phyloP scores from a whole-genome alignment of 257 asterid species.

The Asclepias syriaca region DNA sequence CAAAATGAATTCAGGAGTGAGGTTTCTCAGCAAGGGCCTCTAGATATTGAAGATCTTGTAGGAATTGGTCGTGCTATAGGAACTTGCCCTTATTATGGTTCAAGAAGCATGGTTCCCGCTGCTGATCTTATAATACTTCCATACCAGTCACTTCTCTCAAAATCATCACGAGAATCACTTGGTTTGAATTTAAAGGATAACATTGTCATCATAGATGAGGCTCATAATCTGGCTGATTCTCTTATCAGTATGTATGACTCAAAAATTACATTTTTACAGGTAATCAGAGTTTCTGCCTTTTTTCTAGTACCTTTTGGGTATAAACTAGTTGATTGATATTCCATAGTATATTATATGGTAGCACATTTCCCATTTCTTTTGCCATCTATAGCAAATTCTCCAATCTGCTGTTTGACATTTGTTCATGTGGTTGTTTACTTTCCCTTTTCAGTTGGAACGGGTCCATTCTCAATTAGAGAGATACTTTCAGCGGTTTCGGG shows the following conservation, averaged over 20 bases:
- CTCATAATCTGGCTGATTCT: conserved; percentile 97
- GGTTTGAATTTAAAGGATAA: conserved; percentile 73
- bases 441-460: conserved; percentile 57
- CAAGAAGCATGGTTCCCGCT: conserved; percentile 67
- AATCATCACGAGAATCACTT: conserved; percentile 84
- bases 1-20: conserved; percentile 54
- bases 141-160: conserved; percentile 95
- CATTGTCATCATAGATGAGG: conserved; percentile 84
- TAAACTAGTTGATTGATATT: not conserved
- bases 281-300: conserved; percentile 23
- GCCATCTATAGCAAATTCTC: not conserved
- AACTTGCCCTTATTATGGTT: conserved; percentile 95
- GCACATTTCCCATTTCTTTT: not conserved
- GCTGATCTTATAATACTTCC: conserved; percentile 97
- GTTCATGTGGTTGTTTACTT: not conserved
- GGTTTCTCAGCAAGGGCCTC: conserved; percentile 55
- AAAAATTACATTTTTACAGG: conserved; percentile 74
- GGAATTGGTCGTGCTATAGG: conserved; percentile 60
- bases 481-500: conserved; percentile 60
- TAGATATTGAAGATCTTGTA: conserved; percentile 95
- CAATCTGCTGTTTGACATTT: not conserved
- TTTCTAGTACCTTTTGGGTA: not conserved
- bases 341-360: not conserved
- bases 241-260: conserved; percentile 87
- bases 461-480: conserved; percentile 64